Conservation (phyloP, 2,329 filamentous ascomycete species). For the Botrytis aclada region DNA sequence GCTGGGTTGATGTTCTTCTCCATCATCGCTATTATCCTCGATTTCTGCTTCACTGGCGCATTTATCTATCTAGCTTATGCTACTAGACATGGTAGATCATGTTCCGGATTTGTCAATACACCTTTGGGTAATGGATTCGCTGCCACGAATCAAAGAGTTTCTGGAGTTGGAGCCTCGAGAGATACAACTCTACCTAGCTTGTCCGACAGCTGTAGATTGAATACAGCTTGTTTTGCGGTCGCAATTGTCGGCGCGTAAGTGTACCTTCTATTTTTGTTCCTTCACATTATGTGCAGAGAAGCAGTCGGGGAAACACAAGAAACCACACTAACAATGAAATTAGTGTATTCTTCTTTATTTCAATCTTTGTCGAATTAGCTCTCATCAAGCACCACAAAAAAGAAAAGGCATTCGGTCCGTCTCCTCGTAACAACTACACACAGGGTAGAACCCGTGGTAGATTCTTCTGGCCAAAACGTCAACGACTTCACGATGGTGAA, state of each 20-base stretch:
- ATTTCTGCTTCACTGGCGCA: slow-evolving; percentile 69
- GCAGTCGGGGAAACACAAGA: neutral
- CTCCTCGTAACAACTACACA: slow-evolving; percentile 66
- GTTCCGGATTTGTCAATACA: slow-evolving; percentile 61
- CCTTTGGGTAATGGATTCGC: slow-evolving; percentile 65
- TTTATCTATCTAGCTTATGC: slow-evolving; percentile 81
- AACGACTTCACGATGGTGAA: slow-evolving; percentile 27
- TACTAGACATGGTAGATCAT: slow-evolving; percentile 68
- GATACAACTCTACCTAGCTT: slow-evolving; percentile 42
- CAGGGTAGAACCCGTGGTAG: slow-evolving; percentile 48
- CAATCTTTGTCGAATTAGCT: slow-evolving; percentile 64
- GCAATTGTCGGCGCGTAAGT: slow-evolving; percentile 73
- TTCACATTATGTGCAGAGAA: neutral
- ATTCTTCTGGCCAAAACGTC: slow-evolving; percentile 37
- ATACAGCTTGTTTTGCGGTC: slow-evolving; percentile 75
- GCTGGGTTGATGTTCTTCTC: slow-evolving; percentile 73
- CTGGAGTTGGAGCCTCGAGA: slow-evolving; percentile 47
- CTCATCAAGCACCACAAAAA: slow-evolving; percentile 70
- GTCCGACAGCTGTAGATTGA: slow-evolving; percentile 67
- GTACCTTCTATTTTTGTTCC: neutral
- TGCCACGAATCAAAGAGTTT: slow-evolving; percentile 44
- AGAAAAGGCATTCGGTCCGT: slow-evolving; percentile 68
- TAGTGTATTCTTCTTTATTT: slow-evolving; percentile 72
- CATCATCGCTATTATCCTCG: slow-evolving; percentile 69
- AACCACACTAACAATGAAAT: neutral